These are phyloP conservation scores for Fraxinus paxiana DNA, from an alignment of 305 asterid genomes.

Conservation along the genomic window DNA sequence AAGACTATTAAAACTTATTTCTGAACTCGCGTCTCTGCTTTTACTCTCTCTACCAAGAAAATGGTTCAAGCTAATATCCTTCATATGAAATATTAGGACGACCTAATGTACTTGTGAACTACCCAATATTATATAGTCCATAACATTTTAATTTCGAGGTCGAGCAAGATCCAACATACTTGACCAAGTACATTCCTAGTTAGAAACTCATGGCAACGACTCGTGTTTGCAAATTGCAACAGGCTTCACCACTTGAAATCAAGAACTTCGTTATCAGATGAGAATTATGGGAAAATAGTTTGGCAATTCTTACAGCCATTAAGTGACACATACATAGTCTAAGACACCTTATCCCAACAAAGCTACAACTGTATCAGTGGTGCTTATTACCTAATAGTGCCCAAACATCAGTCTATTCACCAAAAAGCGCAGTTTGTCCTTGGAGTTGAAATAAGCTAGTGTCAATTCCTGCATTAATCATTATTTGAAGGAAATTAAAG, in stretches of 20 bases:
- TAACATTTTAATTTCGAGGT: neutral
- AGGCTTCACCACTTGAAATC: neutral
- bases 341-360: neutral
- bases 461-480: slow-evolving; percentile 18
- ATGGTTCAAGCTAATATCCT: neutral
- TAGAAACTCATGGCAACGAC: neutral
- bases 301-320: slow-evolving; percentile 5
- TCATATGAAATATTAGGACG: neutral
- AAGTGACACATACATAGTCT: neutral
- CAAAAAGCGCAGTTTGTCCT: neutral
- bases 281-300: slow-evolving; percentile 17
- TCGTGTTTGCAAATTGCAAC: neutral
- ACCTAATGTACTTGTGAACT: neutral
- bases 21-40: neutral
- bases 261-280: neutral
- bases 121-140: neutral
- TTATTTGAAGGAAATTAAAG: slow-evolving; percentile 23
- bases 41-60: neutral
- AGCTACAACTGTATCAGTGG: neutral
- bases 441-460: neutral
- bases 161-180: neutral
- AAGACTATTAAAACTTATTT: too few species aligned
- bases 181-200: neutral
- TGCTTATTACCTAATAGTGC: slow-evolving; percentile 20
- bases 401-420: slow-evolving; percentile 20